Percentiles rank a stretch among this genome's conserved stretches.
phyloP scores from a whole-genome alignment of 768 basidiomycete species.

The Trametes cinnabarina region DNA sequence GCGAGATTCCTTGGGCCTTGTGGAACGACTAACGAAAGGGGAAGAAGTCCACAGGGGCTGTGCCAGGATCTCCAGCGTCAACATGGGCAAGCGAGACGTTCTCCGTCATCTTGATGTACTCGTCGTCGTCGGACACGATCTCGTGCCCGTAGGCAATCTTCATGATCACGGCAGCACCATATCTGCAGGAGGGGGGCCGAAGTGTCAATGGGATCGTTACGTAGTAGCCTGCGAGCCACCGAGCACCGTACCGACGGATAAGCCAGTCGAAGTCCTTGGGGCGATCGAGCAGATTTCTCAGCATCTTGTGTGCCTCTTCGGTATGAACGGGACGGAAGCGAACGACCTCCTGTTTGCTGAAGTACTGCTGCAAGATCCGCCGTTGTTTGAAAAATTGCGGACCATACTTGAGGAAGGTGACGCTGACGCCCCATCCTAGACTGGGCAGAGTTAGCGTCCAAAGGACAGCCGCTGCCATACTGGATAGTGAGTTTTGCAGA shows the following conservation, averaged over 20 bases:
- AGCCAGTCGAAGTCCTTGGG: slow-evolving; percentile 18
- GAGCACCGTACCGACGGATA: slow-evolving; percentile 15
- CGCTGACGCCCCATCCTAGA: slow-evolving; percentile 20
- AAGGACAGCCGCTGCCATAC: too few species aligned
- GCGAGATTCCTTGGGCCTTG: background rate
- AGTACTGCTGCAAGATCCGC: slow-evolving; percentile 21
- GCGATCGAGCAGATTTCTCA: slow-evolving; percentile 13
- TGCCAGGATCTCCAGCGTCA: slow-evolving; percentile 17
- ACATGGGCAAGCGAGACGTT: slow-evolving; percentile 17
- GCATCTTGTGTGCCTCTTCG: slow-evolving; percentile 16
- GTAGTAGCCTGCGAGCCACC: background rate
- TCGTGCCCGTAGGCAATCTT: slow-evolving; percentile 23
- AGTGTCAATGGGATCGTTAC: background rate
- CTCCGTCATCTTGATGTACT: slow-evolving; percentile 19
- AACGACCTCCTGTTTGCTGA: slow-evolving; percentile 13
- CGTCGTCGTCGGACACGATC: slow-evolving; percentile 13
- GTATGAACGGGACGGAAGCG: slow-evolving; percentile 18
- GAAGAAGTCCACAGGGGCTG: slow-evolving; percentile 17
- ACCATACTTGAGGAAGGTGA: slow-evolving; percentile 22
- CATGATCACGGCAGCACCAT: slow-evolving; percentile 17
- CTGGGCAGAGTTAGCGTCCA: background rate
- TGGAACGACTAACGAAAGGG: slow-evolving; percentile 11
- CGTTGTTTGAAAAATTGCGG: slow-evolving; percentile 19
- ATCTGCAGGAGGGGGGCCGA: slow-evolving; percentile 1
- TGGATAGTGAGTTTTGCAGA: background rate